These are phyloP conservation scores for Echria macrotheca DNA, from an alignment of 495 filamentous ascomycete genomes.

Conservation along the genomic window DNA sequence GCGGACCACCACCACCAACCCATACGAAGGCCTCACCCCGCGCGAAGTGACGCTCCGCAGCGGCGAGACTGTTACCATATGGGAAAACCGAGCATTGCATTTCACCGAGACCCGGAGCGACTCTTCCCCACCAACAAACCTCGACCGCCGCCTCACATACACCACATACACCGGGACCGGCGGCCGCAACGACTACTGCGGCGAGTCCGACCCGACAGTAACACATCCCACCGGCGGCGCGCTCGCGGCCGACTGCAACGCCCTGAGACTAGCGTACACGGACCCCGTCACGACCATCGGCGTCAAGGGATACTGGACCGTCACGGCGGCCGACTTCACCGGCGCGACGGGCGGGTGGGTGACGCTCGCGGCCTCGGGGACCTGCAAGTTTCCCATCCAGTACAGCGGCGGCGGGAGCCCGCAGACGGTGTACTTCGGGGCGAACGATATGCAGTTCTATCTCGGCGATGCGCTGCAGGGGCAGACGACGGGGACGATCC, in stretches of 20 bases:
- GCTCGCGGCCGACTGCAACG: slow-evolving; percentile 6
- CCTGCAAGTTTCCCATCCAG: slow-evolving; percentile 1
- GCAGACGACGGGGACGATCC: neutral
- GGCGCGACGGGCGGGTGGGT: slow-evolving; percentile 1
- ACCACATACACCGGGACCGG: neutral
- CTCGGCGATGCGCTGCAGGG: neutral
- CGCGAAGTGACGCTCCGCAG: neutral
- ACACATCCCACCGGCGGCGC: neutral
- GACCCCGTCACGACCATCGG: neutral
- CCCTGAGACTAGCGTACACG: slow-evolving; percentile 1
- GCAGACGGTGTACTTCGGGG: slow-evolving; percentile 3
- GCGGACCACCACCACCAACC: neutral
- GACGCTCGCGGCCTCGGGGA: slow-evolving; percentile 6
- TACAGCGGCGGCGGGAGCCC: neutral
- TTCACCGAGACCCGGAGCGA: neutral
- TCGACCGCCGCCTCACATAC: slow-evolving; percentile 1
- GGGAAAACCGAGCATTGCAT: neutral
- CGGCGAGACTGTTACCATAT: neutral
- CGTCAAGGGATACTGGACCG: slow-evolving; percentile 1
- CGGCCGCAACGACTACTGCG: slow-evolving; percentile 8
- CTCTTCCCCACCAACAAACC: neutral
- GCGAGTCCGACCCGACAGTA: neutral
- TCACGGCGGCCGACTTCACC: neutral
- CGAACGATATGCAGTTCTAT: slow-evolving; percentile 7
- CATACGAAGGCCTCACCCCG: neutral